Percentiles rank a stretch among this genome's conserved stretches.
Conservation (phyloP, 1,284 basidiomycete species). For the Heterobasidion parviporum region DNA sequence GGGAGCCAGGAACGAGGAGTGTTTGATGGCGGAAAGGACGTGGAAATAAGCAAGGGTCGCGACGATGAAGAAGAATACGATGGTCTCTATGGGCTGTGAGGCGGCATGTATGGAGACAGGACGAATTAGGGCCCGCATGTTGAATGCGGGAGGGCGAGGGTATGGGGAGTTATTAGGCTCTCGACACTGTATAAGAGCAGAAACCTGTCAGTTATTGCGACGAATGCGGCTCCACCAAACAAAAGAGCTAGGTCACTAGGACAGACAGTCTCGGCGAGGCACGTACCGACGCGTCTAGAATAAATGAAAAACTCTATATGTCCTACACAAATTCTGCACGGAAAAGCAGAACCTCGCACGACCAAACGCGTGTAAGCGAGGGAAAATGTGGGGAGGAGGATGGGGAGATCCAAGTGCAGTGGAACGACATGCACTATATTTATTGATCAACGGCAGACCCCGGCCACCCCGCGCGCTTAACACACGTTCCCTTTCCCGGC, state of each 20-base stretch:
- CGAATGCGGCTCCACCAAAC: neutral
- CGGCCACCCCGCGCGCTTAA: neutral
- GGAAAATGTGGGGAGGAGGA: conserved; percentile 1
- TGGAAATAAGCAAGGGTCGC: conserved; percentile 61
- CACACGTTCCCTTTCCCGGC: too few species aligned
- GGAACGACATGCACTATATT: conserved; percentile 10
- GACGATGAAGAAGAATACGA: conserved; percentile 52
- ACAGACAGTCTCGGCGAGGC: neutral
- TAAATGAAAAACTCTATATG: neutral
- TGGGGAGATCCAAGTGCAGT: neutral
- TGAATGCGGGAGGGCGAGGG: neutral
- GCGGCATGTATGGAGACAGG: conserved; percentile 16
- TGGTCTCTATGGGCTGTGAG: conserved; percentile 35
- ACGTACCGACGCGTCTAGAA: neutral
- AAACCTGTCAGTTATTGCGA: neutral
- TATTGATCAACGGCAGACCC: conserved; percentile 3
- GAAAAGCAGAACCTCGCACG: neutral
- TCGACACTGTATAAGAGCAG: neutral
- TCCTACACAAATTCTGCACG: neutral
- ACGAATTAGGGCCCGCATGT: conserved; percentile 19
- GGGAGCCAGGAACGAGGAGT: conserved; percentile 24
- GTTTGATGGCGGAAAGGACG: conserved; percentile 49
- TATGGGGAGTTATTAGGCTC: neutral
- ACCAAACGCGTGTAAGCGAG: conserved; percentile 1
- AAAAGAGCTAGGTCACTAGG: neutral